Evolutionary conservation across 257 asterid genomes (phyloP), one percentile per base, ranked within the genome.

Genomic region (Solanum chaucha): DNA sequence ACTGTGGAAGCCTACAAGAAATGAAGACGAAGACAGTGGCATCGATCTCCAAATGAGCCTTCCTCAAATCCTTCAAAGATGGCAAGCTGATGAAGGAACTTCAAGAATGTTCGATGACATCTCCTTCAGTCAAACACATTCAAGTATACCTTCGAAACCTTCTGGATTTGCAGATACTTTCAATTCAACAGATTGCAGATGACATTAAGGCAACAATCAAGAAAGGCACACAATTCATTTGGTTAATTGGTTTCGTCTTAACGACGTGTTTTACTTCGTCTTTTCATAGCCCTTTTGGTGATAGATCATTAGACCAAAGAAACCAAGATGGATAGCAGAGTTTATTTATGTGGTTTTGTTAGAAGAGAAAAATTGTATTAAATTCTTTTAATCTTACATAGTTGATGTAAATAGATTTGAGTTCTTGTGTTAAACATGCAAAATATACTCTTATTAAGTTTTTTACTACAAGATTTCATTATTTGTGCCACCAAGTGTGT

Each of bases 61-160:
- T 61, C 98, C 99, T 67, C 96, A 95, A 88, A 95, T 93, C 75
- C 95, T 97, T 17, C 95, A 91, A 82, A 93, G 98, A 93, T 97
- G 99, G 99, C 99, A 95, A 87, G 94, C 95, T 0, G 94, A 93
- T 72, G 98, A 95, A 89, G 99, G 99, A 3, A 95, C 99, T 77
- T 97, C 99, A 10, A 93, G 98, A 92, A 96, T 97, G 98, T 95
- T 95, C 22, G 96, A 93, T 35, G 95, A 94, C 85, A 8, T 94
- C 74, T 97, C 98, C 0, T 88, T 41, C 87, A 92, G 93, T 85
- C 92, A 94, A 87, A 90, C 99, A 3, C 97, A 95, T 64, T 91
- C 99, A 30, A 97, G 97, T 92, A 94, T 97, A 77, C 98, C 98
- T 20, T 80, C 95, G 0, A 94, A 95, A 51, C 98, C 99, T 17